Evolutionary conservation across 139 green algal species (phyloP), one percentile per base, ranked within the genome.

Genomic region (Tetraselmis striata): DNA sequence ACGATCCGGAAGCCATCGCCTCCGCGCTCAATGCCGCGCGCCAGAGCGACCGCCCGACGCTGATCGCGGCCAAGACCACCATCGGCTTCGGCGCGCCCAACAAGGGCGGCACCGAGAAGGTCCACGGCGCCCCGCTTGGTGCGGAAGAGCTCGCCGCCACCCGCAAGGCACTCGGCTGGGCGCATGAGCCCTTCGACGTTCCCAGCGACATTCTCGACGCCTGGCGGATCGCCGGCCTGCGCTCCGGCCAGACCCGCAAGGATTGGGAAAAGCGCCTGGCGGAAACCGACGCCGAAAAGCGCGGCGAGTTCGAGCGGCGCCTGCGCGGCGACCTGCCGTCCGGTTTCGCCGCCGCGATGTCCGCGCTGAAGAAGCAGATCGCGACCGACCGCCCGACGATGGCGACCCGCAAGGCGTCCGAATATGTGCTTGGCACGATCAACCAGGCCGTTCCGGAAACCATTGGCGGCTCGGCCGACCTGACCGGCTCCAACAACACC

Each of bases 11-110:
- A 91, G 85, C 96, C 29, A 89, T 95, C 25, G 91, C 85, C 83
- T 87, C 96, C 81, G 95, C 98, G 82, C 85, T 84, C 28, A 82
- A 11, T 77, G 93, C 94, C 83, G 96, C 98, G 94, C 75, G 80
- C 22, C 95, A 97, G 27, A 98, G 93, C 28, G 95, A 98, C 93
- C 98, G 97, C 93, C 96, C 96, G 77, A 96, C 93, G 29, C 85
- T 99, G 67, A 97, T 99, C 92, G 98, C 96, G 89, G 87, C 95
- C 45, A 95, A 93, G 84, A 99, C 97, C 82, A 93, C 98, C 83
- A 99, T 99, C 85, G 97, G 97, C 81, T 99, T 97, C 85, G 97
- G 97, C 82, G 99, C 96, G 1, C 97, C 97, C 85, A 99, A 99
- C 93, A 99, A 99, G 95, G 94, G 95, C 59, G 92, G 98, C 94